These are phyloP conservation scores for Pseudogymnoascus sp. DNA, from an alignment of 2,329 filamentous ascomycete genomes.

Conservation along the genomic window DNA sequence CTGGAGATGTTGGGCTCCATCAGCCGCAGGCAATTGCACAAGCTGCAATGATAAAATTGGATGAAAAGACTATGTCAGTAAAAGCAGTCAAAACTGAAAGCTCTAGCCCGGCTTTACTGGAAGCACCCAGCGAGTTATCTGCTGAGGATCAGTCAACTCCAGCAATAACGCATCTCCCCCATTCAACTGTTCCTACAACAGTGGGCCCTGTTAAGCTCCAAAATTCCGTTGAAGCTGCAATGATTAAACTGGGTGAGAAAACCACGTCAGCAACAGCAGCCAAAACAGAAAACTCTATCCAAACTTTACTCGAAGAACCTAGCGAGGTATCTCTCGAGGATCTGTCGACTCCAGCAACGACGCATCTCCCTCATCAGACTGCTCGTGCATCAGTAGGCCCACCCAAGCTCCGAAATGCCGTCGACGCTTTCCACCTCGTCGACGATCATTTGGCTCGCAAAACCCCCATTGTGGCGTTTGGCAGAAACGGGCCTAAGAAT, in stretches of 20 bases:
- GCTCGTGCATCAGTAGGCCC: not conserved
- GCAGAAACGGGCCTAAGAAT: constrained; percentile 18
- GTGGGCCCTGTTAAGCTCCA: not conserved
- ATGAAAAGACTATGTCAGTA: not conserved
- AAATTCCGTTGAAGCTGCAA: not conserved
- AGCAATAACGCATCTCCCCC: not conserved
- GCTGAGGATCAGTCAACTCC: not conserved
- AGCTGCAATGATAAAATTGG: not conserved
- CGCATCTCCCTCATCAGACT: not conserved
- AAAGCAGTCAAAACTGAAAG: not conserved
- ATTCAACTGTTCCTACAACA: not conserved
- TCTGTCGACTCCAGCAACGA: not conserved
- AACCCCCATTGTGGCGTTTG: constrained; percentile 19
- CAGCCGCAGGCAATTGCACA: not conserved
- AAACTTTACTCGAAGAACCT: not conserved
- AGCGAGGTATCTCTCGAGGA: not conserved
- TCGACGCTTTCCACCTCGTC: not conserved
- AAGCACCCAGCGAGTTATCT: not conserved
- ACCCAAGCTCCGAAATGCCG: not conserved
- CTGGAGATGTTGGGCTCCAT: not conserved
- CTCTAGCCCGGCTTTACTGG: not conserved
- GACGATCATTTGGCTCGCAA: constrained; percentile 18
- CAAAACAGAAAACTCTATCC: not conserved
- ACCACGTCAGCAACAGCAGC: not conserved
- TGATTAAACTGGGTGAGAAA: not conserved